Evolutionary conservation across 1,284 basidiomycete species (phyloP).

Genomic region (Trametes versicolor): DNA sequence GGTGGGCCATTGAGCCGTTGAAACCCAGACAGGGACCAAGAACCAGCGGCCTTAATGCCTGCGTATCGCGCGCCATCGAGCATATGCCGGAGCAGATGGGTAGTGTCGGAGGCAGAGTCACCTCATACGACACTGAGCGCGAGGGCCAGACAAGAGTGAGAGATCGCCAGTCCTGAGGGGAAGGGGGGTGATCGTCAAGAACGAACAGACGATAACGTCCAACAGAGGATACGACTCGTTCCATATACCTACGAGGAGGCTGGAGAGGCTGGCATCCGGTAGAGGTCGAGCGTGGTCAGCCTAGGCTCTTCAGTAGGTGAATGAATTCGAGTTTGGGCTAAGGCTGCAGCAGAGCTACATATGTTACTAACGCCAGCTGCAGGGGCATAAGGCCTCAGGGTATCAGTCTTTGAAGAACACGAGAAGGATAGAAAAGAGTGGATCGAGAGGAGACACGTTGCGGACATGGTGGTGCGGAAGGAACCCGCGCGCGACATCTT

Average conservation of each 20-base stretch:
- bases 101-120: conserved; percentile 3
- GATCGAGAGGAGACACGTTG: no score
- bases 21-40: background rate
- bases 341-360: no score
- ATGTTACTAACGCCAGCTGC: no score
- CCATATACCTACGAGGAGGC: background rate
- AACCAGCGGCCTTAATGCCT: background rate
- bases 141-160: no score
- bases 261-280: background rate
- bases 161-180: background rate
- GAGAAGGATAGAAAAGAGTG: no score
- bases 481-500: no score
- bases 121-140: conserved; percentile 2
- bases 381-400: no score
- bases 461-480: no score
- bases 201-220: background rate
- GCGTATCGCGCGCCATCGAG: background rate
- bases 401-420: no score
- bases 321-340: background rate
- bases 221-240: background rate
- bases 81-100: background rate
- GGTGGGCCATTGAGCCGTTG: conserved; percentile 20
- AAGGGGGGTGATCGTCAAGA: background rate
- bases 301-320: background rate
- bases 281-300: background rate